A percentile compares a stretch with the other conserved stretches of the same genome.
phyloP scores from a whole-genome alignment of 2,329 filamentous ascomycete genomes.

The Cordyceps tenuipes region DNA sequence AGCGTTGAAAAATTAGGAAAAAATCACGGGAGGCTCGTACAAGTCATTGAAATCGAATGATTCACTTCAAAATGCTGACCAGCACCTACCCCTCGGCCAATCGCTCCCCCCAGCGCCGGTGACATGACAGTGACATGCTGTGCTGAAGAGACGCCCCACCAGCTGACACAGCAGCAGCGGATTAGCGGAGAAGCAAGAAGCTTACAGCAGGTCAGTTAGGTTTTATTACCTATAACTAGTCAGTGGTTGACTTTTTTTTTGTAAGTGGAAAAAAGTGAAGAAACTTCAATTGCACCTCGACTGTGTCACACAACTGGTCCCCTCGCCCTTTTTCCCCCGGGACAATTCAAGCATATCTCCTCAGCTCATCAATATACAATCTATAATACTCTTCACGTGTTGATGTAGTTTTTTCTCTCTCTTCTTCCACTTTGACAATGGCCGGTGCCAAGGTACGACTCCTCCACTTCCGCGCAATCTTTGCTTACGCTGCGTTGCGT shows the following conservation, averaged over 20 bases:
- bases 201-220: background rate
- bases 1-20: background rate
- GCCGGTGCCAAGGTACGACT: conserved; percentile 11
- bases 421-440: background rate
- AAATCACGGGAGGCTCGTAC: background rate
- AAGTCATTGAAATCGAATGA: background rate
- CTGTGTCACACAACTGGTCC: background rate
- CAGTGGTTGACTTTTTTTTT: background rate
- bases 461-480: background rate
- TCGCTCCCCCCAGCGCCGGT: background rate
- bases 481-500: background rate
- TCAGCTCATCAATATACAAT: background rate
- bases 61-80: background rate
- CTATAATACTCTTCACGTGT: background rate
- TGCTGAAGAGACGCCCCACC: background rate
- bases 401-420: conserved; percentile 8
- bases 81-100: background rate
- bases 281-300: conserved; percentile 7
- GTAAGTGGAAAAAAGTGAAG: background rate
- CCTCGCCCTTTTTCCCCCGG: background rate
- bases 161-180: conserved; percentile 6
- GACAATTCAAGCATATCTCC: no score
- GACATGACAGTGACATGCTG: conserved; percentile 10
- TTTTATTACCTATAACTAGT: no score
- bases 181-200: background rate